Percentiles rank a stretch among this genome's conserved stretches.
These are phyloP conservation scores for Mallotus japonicus DNA, from an alignment of 441 rosid genomes.

Conservation along the genomic window DNA sequence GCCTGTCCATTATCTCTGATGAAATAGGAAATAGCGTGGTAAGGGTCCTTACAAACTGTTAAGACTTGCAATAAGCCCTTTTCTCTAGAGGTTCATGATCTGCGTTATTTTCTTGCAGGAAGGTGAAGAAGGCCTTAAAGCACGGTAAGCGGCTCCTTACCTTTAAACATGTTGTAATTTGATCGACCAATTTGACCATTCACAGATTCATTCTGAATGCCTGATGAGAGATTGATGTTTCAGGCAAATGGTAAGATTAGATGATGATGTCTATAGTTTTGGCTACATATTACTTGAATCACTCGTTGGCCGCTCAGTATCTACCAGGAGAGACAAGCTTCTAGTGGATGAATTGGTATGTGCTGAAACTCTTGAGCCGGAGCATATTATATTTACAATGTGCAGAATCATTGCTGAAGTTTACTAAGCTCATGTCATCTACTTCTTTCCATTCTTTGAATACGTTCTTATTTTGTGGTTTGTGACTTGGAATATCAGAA, in stretches of 20 bases:
- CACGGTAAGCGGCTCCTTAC: slow-evolving; percentile 35
- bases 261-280: slow-evolving; percentile 55
- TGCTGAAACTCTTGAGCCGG: not conserved
- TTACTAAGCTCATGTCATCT: not conserved
- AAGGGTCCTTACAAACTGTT: slow-evolving; percentile 17
- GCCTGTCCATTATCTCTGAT: slow-evolving; percentile 66
- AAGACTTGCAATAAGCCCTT: slow-evolving; percentile 2
- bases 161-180: not conserved
- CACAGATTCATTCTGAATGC: not conserved
- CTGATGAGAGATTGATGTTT: slow-evolving; percentile 7
- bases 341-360: slow-evolving; percentile 41
- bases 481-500: not conserved
- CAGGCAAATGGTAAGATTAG: slow-evolving; percentile 48
- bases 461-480: not conserved
- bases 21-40: slow-evolving; percentile 47
- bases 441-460: not conserved
- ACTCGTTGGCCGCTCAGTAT: slow-evolving; percentile 34
- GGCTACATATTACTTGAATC: slow-evolving; percentile 51
- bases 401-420: not conserved
- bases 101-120: slow-evolving; percentile 31
- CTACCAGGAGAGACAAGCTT: slow-evolving; percentile 33
- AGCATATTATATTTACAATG: not conserved
- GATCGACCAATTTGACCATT: not conserved
- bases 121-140: slow-evolving; percentile 32
- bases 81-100: slow-evolving; percentile 10